Evolutionary conservation across 371 early-diverging fungal genomes (phyloP), one percentile per base, ranked within the genome.

Genomic region (Lichtheimia corymbifera): DNA sequence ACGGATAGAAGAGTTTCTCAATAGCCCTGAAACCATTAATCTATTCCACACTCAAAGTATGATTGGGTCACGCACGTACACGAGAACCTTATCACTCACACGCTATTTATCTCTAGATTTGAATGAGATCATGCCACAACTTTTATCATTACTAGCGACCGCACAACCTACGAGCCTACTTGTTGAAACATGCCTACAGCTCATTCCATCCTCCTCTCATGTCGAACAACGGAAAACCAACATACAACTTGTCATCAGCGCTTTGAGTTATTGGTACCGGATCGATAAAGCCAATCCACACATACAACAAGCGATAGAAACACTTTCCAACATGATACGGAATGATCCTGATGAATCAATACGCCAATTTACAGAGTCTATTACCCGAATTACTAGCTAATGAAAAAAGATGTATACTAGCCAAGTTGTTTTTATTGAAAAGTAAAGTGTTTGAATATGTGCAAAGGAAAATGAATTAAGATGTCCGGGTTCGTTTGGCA

Each of bases 1-100:
- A 13, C 41, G 25, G 15, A 61, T 64, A 2, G 64, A 68, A 25
- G 20, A 47, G 4, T 62, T 75, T 20, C 65, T 74, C 24, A 28
- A 54, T 24, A n/a, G 47, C 2, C 27, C 63, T 11, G 59, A 65
- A 49, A 50, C 62, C 2, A 49, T 61, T 41, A 24, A 54, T 35
- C 14, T 65, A 15, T 41, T 74, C n/a, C 65, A 63, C 35, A 45
- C 62, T 1, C 52, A 67, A 35, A 55, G 75, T 72, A 63, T 63
- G 66, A 59, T 3, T 20, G 3, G 28, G 5, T 27, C 0, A 42
- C 14, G 45, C 45, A 17, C 22, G 24, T 17, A 40, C 22, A 5
- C 35, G 7, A 43, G 65, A 70, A 64, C 15, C 50, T 58, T 55
- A 55, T 27, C 28, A 5, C 28, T 9, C 17, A 27, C 17, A 9